Evolutionary conservation across 345 rosid species (phyloP).

Genomic region (Brassica carinata): DNA sequence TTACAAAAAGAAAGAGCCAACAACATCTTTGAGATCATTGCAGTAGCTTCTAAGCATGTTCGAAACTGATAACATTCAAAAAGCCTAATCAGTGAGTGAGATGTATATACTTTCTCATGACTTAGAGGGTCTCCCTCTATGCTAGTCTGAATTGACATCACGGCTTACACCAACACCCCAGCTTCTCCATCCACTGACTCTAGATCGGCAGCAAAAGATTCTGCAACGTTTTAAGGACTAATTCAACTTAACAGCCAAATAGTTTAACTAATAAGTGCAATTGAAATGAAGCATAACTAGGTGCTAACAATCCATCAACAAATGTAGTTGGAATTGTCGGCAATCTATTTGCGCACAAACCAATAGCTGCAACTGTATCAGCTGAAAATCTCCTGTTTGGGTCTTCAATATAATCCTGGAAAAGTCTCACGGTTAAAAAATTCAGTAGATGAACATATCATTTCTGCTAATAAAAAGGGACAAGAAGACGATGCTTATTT

Average conservation of each 20-base stretch:
- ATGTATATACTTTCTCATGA: conserved; percentile 72
- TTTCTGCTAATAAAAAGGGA: background rate
- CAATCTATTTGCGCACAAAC: conserved; percentile 73
- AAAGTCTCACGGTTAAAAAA: conserved; percentile 15
- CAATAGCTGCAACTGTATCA: conserved; percentile 82
- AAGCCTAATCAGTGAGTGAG: conserved; percentile 22
- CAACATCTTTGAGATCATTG: conserved; percentile 16
- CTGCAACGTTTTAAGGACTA: conserved; percentile 51
- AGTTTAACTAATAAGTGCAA: background rate
- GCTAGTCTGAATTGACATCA: conserved; percentile 77
- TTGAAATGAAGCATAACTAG: conserved; percentile 39
- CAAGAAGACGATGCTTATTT: background rate
- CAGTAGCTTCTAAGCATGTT: conserved; percentile 7
- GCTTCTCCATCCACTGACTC: conserved; percentile 60
- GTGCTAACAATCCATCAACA: conserved; percentile 69
- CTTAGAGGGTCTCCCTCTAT: conserved; percentile 66
- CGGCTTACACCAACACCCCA: conserved; percentile 70
- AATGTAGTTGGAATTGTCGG: conserved; percentile 66
- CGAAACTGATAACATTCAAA: background rate
- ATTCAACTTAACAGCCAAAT: conserved; percentile 24
- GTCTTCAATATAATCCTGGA: conserved; percentile 87
- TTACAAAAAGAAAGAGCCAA: conserved; percentile 2
- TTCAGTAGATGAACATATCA: conserved; percentile 10
- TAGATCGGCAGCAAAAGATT: conserved; percentile 48
- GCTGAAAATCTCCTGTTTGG: conserved; percentile 93